Conservation (phyloP, 192 early-diverging fungal species). For the Diversispora eburnea region DNA sequence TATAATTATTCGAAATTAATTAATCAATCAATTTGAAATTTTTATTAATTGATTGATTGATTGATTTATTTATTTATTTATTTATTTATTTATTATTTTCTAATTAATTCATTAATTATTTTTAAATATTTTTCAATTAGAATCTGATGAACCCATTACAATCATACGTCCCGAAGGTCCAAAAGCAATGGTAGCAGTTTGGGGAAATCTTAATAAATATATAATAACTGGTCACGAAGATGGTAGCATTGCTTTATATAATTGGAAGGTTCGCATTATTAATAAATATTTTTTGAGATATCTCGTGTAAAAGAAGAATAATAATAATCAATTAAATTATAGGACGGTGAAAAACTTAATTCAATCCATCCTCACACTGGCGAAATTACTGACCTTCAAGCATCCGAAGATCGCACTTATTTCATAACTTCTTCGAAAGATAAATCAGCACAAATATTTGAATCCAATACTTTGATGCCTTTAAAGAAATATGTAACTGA, state of each 20-base stretch:
- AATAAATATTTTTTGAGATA: not conserved
- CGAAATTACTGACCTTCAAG: conserved; percentile 89
- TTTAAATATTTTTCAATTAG: conserved; percentile 34
- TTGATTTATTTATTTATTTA: not conserved
- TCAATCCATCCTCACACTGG: conserved; percentile 65
- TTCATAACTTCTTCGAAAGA: conserved; percentile 98
- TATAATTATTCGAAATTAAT: not conserved
- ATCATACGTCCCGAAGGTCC: conserved; percentile 69
- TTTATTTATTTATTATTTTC: not conserved
- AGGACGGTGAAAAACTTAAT: conserved; percentile 69
- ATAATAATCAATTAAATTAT: not conserved
- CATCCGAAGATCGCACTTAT: conserved; percentile 82
- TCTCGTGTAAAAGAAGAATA: not conserved
- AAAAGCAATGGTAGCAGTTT: conserved; percentile 90
- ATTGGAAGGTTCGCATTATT: conserved; percentile 60
- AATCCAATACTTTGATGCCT: conserved; percentile 75
- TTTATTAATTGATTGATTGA: too few relatives aligned
- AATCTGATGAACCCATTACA: conserved; percentile 75
- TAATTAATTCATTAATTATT: not conserved
- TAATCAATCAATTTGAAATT: too few relatives aligned
- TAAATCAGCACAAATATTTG: conserved; percentile 83
- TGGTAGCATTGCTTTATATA: conserved; percentile 84
- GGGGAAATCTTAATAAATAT: conserved; percentile 89
- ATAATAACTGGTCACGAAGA: conserved; percentile 94
- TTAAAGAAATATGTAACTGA: conserved; percentile 85